Conservation (phyloP, 108 stramenopile species). For the Nitzschia palea region DNA sequence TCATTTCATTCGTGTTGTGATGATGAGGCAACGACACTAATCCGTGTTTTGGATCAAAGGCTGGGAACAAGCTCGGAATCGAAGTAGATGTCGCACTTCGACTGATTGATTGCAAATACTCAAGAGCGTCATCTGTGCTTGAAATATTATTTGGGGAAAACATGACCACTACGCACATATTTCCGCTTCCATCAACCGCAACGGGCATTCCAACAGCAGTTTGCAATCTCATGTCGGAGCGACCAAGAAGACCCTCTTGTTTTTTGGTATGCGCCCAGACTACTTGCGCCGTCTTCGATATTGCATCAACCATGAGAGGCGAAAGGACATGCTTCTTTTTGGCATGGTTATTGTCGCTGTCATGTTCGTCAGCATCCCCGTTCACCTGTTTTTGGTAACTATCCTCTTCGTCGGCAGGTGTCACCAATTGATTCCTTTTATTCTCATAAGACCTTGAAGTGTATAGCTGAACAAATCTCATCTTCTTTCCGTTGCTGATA, state of each 20-base stretch:
- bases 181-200: slow-evolving; percentile 77
- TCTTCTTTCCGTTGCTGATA: slow-evolving; percentile 23
- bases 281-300: slow-evolving; percentile 88
- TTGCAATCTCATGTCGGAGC: slow-evolving; percentile 92
- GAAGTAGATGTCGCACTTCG: slow-evolving; percentile 69
- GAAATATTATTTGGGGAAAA: slow-evolving; percentile 86
- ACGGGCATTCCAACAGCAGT: slow-evolving; percentile 97
- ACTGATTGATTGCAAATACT: slow-evolving; percentile 82
- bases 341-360: slow-evolving; percentile 13
- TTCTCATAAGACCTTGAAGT: slow-evolving; percentile 89
- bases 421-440: slow-evolving; percentile 76
- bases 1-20: slow-evolving; percentile 29
- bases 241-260: slow-evolving; percentile 84
- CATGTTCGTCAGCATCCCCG: slow-evolving; percentile 33
- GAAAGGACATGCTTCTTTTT: slow-evolving; percentile 78
- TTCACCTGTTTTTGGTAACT: slow-evolving; percentile 31
- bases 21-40: slow-evolving; percentile 33
- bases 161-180: slow-evolving; percentile 93
- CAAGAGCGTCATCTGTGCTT: slow-evolving; percentile 80
- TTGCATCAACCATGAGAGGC: slow-evolving; percentile 90
- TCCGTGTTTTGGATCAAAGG: slow-evolving; percentile 51
- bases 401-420: slow-evolving; percentile 62
- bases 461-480: slow-evolving; percentile 93
- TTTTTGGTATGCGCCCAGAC: slow-evolving; percentile 95
- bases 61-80: slow-evolving; percentile 81